These are phyloP conservation scores for Gossypium aridum DNA, from an alignment of 441 rosid genomes.

Conservation along the genomic window DNA sequence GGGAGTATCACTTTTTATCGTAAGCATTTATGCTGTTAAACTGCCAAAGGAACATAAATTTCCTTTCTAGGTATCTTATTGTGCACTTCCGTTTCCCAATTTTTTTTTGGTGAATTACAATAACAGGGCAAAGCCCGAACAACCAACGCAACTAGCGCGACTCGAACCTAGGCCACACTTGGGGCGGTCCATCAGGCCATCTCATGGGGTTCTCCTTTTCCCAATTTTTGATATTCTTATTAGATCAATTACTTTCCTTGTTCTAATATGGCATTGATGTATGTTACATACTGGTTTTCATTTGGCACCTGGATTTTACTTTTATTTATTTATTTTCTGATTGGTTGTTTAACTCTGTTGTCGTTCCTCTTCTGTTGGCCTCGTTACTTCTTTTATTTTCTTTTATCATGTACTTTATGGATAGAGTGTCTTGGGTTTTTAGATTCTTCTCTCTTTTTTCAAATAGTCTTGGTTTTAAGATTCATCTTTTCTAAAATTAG, in stretches of 20 bases:
- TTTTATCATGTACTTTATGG: not conserved
- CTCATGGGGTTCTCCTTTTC: not conserved
- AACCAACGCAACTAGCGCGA: no score
- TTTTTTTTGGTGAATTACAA: not conserved
- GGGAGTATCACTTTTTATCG: not conserved
- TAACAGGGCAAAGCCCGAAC: no score
- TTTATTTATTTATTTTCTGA: not conserved
- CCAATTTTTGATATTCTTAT: not conserved
- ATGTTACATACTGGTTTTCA: not conserved
- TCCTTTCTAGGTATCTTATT: not conserved
- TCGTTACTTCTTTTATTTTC: not conserved
- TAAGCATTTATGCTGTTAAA: not conserved
- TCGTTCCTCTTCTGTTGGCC: not conserved
- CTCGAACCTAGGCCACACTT: no score
- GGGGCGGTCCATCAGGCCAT: no score
- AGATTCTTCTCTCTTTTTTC: not conserved
- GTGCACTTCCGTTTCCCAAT: not conserved
- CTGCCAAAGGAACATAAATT: not conserved
- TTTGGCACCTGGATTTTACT: not conserved
- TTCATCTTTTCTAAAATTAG: not conserved
- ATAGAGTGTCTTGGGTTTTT: not conserved
- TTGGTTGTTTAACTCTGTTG: not conserved
- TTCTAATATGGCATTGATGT: not conserved
- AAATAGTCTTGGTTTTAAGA: not conserved
- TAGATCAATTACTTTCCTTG: not conserved